Evolutionary conservation across 169 alveolate genomes (phyloP), one percentile per base, ranked within the genome.

Genomic region (Cryptosporidium parvum): DNA sequence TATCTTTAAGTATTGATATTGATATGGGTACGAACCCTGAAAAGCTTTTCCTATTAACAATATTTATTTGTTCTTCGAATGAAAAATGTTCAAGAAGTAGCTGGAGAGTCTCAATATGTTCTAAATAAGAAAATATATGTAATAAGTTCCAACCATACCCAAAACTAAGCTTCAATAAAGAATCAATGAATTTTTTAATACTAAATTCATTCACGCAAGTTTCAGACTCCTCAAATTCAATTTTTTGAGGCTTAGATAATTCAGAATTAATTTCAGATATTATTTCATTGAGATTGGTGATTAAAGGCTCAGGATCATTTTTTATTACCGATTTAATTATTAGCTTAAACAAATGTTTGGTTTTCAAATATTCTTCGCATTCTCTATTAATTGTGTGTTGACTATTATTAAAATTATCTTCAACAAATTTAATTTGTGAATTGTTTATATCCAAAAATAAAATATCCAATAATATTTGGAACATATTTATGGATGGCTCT

Each of bases 61-160:
- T 29, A 42, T 42, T 21, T 2, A 44, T 62, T 62, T 44, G 69
- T 21, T 80, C 75, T 48, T 80, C 89, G 12, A 62, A 44, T 8
- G 56, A 42, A 44, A 80, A 62, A 6, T 73, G 70, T 16, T 80
- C 75, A 37, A 80, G 35, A 58, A 80, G 51, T 42, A 42, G 29
- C 21, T 80, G 89, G 23, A 80, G 53, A 23, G 39, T 48, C 18
- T 80, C 80, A n/a, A 65, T 65, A 10, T 80, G 72, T 3, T 80
- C 70, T 26, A 31, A 42, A 59, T 80, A 51, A 5, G 68, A 37
- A 16, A 80, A 42, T 42, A 80, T 9, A 42, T 80, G 89, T 48
- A 67, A 26, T 3, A 59, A 7, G 12, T 44, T 80, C 89, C 89
- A 80, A 16, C 89, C 89, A 80, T 23, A 80, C n/a, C 73, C 80